These are phyloP conservation scores for Alternaria incomplexa DNA, from an alignment of 2,329 filamentous ascomycete species.

Conservation along the genomic window DNA sequence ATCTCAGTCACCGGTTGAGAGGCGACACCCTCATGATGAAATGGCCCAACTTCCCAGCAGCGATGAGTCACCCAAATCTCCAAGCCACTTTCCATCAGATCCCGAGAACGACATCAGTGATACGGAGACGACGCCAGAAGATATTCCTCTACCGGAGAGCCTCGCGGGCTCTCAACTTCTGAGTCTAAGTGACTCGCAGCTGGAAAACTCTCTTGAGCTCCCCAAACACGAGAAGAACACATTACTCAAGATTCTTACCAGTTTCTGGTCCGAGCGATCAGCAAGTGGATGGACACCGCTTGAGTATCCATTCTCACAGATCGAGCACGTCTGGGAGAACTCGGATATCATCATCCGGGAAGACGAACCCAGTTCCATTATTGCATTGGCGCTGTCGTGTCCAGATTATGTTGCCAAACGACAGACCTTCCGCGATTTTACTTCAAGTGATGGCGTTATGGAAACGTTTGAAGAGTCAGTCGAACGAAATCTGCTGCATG, in stretches of 20 bases:
- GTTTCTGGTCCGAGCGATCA: slow-evolving; percentile 97
- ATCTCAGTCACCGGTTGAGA: slow-evolving; percentile 44
- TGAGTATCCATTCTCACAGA: slow-evolving; percentile 82
- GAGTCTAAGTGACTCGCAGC: slow-evolving; percentile 59
- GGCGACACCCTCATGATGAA: slow-evolving; percentile 27
- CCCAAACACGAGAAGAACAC: slow-evolving; percentile 93
- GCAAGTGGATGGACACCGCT: slow-evolving; percentile 91
- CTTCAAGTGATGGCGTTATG: slow-evolving; percentile 16
- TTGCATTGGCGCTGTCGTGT: slow-evolving; percentile 89
- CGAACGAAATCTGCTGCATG: slow-evolving; percentile 82
- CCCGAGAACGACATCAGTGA: slow-evolving; percentile 65
- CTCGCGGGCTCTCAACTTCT: slow-evolving; percentile 60
- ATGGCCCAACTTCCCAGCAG: slow-evolving; percentile 25
- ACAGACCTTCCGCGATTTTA: slow-evolving; percentile 63
- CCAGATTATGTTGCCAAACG: slow-evolving; percentile 86
- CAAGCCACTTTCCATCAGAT: slow-evolving; percentile 58
- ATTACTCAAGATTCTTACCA: slow-evolving; percentile 92
- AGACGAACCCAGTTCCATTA: slow-evolving; percentile 94
- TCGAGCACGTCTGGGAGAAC: slow-evolving; percentile 95
- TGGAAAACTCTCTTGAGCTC: slow-evolving; percentile 73
- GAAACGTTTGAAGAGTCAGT: slow-evolving; percentile 69
- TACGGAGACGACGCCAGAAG: slow-evolving; percentile 72
- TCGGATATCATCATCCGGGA: slow-evolving; percentile 97
- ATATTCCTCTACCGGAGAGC: slow-evolving; percentile 68
- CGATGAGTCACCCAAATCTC: slow-evolving; percentile 32